Conservation (phyloP, 176 grass and related monocot genomes). For the Aegilops speltoides region DNA sequence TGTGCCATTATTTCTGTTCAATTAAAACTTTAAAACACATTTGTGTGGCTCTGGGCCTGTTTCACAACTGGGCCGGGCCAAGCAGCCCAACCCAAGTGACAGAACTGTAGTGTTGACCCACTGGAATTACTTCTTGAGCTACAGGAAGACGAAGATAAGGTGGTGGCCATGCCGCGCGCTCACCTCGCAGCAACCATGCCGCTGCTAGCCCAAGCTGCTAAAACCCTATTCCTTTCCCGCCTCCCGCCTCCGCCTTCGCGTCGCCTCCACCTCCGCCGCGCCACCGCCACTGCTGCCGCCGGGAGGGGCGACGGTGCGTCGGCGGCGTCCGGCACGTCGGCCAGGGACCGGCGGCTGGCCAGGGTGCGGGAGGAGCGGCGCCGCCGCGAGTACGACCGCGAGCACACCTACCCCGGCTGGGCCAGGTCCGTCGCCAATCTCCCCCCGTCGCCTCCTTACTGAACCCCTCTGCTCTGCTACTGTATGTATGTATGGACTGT, state of each 20-base stretch:
- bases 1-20: too few species aligned
- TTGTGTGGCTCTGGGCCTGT: neutral
- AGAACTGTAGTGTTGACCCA: neutral
- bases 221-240: constrained; percentile 15
- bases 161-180: neutral
- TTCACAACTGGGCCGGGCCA: neutral
- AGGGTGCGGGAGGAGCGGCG: constrained; percentile 90
- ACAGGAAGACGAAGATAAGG: constrained; percentile 26
- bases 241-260: constrained; percentile 9
- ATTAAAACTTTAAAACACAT: too few species aligned
- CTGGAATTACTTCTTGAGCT: neutral
- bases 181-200: constrained; percentile 19
- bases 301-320: neutral
- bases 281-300: neutral
- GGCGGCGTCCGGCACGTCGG: constrained; percentile 55
- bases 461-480: neutral
- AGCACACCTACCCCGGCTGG: constrained; percentile 78
- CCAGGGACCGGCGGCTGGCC: constrained; percentile 72
- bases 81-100: neutral
- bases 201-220: neutral
- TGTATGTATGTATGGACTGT: neutral
- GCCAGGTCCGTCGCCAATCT: constrained; percentile 45
- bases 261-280: neutral
- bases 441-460: neutral
- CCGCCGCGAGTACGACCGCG: constrained; percentile 60